Evolutionary conservation across 2,329 filamentous ascomycete species (phyloP).

Genomic region (Pseudogymnoascus sp.): DNA sequence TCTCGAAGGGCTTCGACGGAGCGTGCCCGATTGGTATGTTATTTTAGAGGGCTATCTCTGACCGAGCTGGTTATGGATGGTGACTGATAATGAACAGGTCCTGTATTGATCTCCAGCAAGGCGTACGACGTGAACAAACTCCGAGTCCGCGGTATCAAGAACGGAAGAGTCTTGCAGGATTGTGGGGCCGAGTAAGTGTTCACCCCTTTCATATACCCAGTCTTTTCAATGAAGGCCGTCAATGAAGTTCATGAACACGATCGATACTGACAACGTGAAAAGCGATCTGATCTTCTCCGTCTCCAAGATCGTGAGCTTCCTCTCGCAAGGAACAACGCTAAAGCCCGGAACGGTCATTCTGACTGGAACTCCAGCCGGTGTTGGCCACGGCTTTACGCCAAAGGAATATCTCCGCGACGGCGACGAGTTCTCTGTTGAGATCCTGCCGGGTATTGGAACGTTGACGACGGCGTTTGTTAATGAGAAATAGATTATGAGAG

Average conservation of each 20-base stretch:
- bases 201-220: background rate
- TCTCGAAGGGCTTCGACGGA: constrained; percentile 43
- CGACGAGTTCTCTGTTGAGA: constrained; percentile 41
- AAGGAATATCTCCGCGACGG: constrained; percentile 37
- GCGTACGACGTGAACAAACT: constrained; percentile 35
- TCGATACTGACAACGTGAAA: constrained; percentile 9
- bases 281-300: constrained; percentile 49
- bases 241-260: background rate
- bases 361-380: constrained; percentile 39
- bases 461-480: constrained; percentile 36
- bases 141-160: constrained; percentile 38
- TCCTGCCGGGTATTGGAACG: constrained; percentile 41
- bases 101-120: constrained; percentile 38
- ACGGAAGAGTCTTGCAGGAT: constrained; percentile 42
- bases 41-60: background rate
- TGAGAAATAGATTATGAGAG: constrained; percentile 17
- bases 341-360: constrained; percentile 37
- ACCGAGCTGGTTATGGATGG: background rate
- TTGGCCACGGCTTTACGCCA: constrained; percentile 24
- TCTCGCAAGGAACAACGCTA: constrained; percentile 37
- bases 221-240: background rate
- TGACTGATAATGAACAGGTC: constrained; percentile 28
- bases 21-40: constrained; percentile 36
- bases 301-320: constrained; percentile 34
- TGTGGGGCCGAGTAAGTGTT: constrained; percentile 4